phyloP scores from a whole-genome alignment of 108 stramenopile species.

The Nitzschia sp. region DNA sequence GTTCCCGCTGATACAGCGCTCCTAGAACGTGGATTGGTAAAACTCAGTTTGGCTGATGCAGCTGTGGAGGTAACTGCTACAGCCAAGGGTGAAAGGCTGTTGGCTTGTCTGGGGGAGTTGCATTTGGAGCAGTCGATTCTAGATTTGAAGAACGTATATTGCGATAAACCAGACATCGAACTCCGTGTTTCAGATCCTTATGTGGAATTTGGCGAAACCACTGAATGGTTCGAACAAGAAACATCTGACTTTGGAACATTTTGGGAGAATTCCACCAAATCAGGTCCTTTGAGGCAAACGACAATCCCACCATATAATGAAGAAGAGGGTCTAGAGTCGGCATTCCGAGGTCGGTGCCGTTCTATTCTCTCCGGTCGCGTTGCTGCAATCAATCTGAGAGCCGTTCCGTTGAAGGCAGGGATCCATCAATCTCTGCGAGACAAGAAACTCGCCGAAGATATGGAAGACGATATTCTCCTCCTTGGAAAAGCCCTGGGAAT shows the following conservation, averaged over 20 bases:
- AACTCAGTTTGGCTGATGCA: slow-evolving; percentile 78
- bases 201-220: slow-evolving; percentile 85
- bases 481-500: slow-evolving; percentile 66
- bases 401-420: slow-evolving; percentile 57
- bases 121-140: slow-evolving; percentile 85
- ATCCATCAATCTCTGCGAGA: slow-evolving; percentile 47
- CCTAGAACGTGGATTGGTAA: slow-evolving; percentile 71
- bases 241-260: slow-evolving; percentile 56
- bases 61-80: slow-evolving; percentile 84
- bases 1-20: slow-evolving; percentile 62
- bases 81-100: slow-evolving; percentile 77
- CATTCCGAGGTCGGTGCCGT: slow-evolving; percentile 68
- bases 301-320: slow-evolving; percentile 86
- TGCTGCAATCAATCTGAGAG: slow-evolving; percentile 70
- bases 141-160: slow-evolving; percentile 74
- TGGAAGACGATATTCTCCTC: slow-evolving; percentile 46
- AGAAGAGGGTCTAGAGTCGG: slow-evolving; percentile 71
- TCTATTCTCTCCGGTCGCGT: slow-evolving; percentile 64
- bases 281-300: slow-evolving; percentile 63
- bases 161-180: slow-evolving; percentile 57
- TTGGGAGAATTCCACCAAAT: slow-evolving; percentile 27
- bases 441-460: slow-evolving; percentile 42
- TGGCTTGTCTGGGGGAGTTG: slow-evolving; percentile 83
- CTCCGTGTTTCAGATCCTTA: slow-evolving; percentile 82
- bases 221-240: slow-evolving; percentile 77